Evolutionary conservation across 345 rosid genomes (phyloP), one percentile per base, ranked within the genome.

Genomic region (Acer campestre): DNA sequence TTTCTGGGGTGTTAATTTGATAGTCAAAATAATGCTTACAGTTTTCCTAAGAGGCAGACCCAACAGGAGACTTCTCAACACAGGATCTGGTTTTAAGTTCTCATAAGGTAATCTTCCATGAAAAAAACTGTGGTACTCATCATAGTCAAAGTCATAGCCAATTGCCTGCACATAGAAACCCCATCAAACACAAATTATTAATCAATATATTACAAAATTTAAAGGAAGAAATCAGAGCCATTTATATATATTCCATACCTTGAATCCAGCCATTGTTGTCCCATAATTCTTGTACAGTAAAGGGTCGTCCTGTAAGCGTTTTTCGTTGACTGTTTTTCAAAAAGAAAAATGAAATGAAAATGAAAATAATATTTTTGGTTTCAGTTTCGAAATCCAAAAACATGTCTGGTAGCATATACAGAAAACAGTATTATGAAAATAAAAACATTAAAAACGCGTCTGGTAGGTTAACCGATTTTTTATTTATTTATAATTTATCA

Each of bases 211-310:
- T 73, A 35, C 62, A 58, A 20, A 11, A 62, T 38, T 22, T 6
- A 4, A 1, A 12, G 3, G 38, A 48, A n/a, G 6, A 55, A 25
- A 8, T 61, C 40, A 53, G 67, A 25, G 25, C 38, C 6, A 35
- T 35, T 5, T 5, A 35, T 35, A 0, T 5, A 35, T 5, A 79
- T 66, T 90, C 7, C 80, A 66, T 90, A 95, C 99, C 86, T 95
- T 86, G 22, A 96, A 98, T 75, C 99, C 99, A 77, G 99, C 98
- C 98, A 94, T 92, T 81, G 99, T 96, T 70, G 99, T 96, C 71
- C 99, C 99, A 78, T 94, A 94, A 77, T 96, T 90, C 86, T 88
- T 94, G 89, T 96, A 96, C 48, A 89, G 87, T 44, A 86, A n/a
- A n/a, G n/a, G n/a, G n/a, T n/a, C n/a, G n/a, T n/a, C n/a, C n/a